These are phyloP conservation scores for Marchantia paleacea DNA, from an alignment of 225 moss, liverwort and hornwort species.

Conservation along the genomic window DNA sequence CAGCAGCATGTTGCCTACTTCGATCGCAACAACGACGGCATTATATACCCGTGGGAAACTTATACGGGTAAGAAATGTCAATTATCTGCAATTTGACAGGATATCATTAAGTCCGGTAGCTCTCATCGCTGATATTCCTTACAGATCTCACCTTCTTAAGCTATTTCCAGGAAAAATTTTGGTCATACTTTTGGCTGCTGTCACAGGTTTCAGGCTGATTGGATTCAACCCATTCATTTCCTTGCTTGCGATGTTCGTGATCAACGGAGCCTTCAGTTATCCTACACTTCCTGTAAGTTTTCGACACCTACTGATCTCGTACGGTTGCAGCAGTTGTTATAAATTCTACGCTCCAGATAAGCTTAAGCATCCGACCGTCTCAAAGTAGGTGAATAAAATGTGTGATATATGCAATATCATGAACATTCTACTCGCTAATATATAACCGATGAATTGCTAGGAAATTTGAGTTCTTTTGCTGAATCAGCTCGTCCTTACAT, in stretches of 20 bases:
- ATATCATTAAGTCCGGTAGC: too few species aligned
- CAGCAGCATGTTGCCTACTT: constrained; percentile 84
- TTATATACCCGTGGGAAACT: constrained; percentile 81
- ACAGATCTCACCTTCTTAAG: neutral
- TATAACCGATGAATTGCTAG: neutral
- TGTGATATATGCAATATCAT: neutral
- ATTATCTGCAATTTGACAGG: too few species aligned
- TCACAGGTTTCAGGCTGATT: constrained; percentile 55
- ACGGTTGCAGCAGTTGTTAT: neutral
- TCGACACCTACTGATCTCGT: neutral
- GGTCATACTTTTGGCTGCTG: too few species aligned
- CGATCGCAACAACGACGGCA: constrained; percentile 63
- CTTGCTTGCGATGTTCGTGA: constrained; percentile 36
- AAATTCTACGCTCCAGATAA: neutral
- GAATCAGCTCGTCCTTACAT: neutral
- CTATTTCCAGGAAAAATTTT: neutral
- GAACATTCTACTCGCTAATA: neutral
- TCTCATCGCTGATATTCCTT: neutral
- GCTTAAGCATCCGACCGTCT: neutral
- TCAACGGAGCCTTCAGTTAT: constrained; percentile 62
- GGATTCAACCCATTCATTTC: constrained; percentile 52
- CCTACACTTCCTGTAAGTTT: constrained; percentile 49
- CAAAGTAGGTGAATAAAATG: neutral
- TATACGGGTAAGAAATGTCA: constrained; percentile 40
- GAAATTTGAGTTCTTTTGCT: too few species aligned